Evolutionary conservation across 148 eudicot genomes (phyloP), one percentile per base, ranked within the genome.

Genomic region (Dianthus caryophyllus): DNA sequence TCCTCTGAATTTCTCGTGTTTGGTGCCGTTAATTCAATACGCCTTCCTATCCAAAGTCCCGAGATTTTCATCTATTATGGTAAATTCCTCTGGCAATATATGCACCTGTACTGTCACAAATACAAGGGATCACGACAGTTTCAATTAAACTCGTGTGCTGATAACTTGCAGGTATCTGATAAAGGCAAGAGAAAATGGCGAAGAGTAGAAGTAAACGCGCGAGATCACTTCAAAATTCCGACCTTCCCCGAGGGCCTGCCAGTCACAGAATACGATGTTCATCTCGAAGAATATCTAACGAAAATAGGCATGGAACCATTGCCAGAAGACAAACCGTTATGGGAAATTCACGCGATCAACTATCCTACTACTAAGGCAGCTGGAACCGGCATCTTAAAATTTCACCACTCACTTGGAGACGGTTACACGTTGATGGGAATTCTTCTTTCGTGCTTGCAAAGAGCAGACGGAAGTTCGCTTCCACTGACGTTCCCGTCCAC

Each of bases 351-450:
- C 33, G 9, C 85, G 0, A 9, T 85, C 29, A 83, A 80, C 25
- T 83, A 87, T 74, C 88, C 85, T 2, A 91, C 96, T 1, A 87
- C 71, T 29, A 82, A 77, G 16, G 88, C 90, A 12, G 79, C 88
- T 1, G 92, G 86, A 4, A 63, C 46, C 17, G 7, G 79, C 3
- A 67, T 88, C 8, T 86, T 91, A 72, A 91, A 88, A 79, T 82
- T 91, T 31, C 97, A 91, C 71, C 97, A 91, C 58, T 78, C 92
- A 2, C 76, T 88, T 4, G 97, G 96, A 0, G 92, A 91, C n/a
- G 97, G 97, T 10, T 91, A 73, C 71, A 86, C 97, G 2, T 57
- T 91, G 0, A 91, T 91, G 97, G 92, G 97, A 0, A 87, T 88
- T 9, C 92, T 91, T 24, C 88, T 91, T 21, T 86, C 97, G 10